Evolutionary conservation across 2,329 filamentous ascomycete genomes (phyloP), one percentile per base, ranked within the genome.

Genomic region (Trichophyton verrucosum): DNA sequence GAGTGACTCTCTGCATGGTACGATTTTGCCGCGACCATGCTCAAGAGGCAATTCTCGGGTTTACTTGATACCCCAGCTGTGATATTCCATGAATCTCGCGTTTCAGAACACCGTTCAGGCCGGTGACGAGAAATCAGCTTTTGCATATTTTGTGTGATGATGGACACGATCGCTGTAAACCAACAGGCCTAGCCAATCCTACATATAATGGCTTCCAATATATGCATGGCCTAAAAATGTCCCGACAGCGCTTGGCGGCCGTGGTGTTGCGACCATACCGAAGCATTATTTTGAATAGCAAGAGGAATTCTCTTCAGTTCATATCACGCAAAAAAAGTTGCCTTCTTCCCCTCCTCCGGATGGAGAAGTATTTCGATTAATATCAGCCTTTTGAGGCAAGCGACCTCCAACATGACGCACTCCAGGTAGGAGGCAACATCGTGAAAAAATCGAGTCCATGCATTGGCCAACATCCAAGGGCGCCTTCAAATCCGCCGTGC

Each of bases 401-500:
- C 15, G 13, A 9, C 33, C 33, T 38, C 33, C 11, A 6, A 17
- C 27, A 55, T 51, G 46, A 22, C 22, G 13, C 20, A 51, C 11
- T 51, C 33, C 9, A 3, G 44, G 17, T 5, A 5, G 3, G 46
- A 51, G 24, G 17, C n/a, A 24, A 17, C 44, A 27, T 51, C 51
- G 51, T 55, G 51, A 55, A 36, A 55, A 55, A 17, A 33, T 55
- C 27, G 11, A 55, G 27, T 36, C 15, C 51, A 36, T 55, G 51
- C 51, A 33, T 55, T 33, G 51, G 51, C 51, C 30, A 36, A 13
- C n/a, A 9, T 51, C 46, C 11, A 17, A 55, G 17, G 30, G 27
- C 51, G 51, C 51, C 51, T 55, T 33, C 51, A 55, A 55, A 36
- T 55, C 51, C 33, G 51, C 51, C 51, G 51, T 55, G 30, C 27